Evolutionary conservation across 176 grass and related monocot species (phyloP), one percentile per base, ranked within the genome.

Genomic region (Secale cereale): DNA sequence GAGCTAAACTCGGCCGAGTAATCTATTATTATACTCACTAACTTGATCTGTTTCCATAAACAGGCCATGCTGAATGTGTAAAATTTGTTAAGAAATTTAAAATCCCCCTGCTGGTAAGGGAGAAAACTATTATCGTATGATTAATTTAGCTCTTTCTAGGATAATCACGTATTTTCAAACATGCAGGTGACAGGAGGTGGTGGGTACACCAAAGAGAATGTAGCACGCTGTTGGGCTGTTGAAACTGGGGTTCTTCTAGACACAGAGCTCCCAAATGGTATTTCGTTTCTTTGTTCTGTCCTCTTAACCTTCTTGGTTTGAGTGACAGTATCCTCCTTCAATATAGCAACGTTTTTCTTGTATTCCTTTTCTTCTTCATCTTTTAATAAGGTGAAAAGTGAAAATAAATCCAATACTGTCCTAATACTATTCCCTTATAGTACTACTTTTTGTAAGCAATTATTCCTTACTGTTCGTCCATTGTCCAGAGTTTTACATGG

Each of bases 181-280:
- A 85, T 92, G 75, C 69, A 98, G 96, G 93, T 98, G 52, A 98
- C 96, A 3, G 93, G 96, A 57, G 96, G 96, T 56, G 96, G 96
- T 81, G 96, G 96, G 76, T 98, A 98, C 79, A 98, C 96, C 67
- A 98, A 98, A 87, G 96, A 98, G 89, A 98, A 98, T 92, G 96
- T 98, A 75, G 96, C 96, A 61, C 87, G 91, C 67, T 98, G 96
- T 86, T 98, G 96, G 96, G 94, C 96, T 85, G 89, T 98, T 72
- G 96, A 98, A 95, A 98, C 96, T 86, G 96, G 93, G 17, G 96
- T 94, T 82, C 90, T 98, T 33, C 70, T 98, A 91, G 96, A 95
- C 11, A 87, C 91, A 0, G 91, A 91, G 22, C 93, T 98, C 65
- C 89, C 83, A 74, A 98, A 98, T 79, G 93, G 96, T 98, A 89